Evolutionary conservation across 768 basidiomycete genomes (phyloP).

Genomic region (Termitomyces heimii): DNA sequence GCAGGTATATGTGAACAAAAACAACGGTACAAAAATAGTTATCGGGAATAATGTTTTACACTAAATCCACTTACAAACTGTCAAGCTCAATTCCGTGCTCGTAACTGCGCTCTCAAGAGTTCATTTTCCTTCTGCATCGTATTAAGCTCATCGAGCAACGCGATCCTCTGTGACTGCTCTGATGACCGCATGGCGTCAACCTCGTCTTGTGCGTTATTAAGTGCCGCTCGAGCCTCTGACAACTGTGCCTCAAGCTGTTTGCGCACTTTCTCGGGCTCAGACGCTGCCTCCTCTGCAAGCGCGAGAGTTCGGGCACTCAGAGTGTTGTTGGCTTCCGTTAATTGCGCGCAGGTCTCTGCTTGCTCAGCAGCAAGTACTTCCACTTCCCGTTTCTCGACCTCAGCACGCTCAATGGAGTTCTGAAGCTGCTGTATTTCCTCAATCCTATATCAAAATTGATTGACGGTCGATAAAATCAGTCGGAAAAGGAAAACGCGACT

Average conservation of each 20-base stretch:
- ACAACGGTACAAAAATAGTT: background rate
- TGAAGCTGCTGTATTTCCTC: conserved; percentile 62
- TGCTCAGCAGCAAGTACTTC: conserved; percentile 67
- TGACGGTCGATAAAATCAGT: conserved; percentile 3
- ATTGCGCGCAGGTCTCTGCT: conserved; percentile 64
- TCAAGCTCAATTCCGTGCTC: conserved; percentile 41
- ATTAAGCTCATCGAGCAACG: conserved; percentile 86
- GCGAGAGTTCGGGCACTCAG: conserved; percentile 68
- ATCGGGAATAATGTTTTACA: background rate
- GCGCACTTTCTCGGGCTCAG: conserved; percentile 49
- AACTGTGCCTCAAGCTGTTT: conserved; percentile 64
- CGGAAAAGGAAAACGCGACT: conserved; percentile 17
- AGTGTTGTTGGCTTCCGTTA: conserved; percentile 73
- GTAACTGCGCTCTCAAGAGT: conserved; percentile 62
- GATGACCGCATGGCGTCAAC: conserved; percentile 59
- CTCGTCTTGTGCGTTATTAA: conserved; percentile 64
- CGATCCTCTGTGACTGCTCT: conserved; percentile 78
- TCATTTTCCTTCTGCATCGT: conserved; percentile 75
- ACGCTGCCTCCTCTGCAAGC: conserved; percentile 64
- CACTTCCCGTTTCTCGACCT: conserved; percentile 60
- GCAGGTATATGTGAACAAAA: background rate
- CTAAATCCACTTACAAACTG: background rate
- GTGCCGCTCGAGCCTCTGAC: conserved; percentile 49
- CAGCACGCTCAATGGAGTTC: conserved; percentile 51
- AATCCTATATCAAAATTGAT: conserved; percentile 37